Evolutionary conservation across 2,329 filamentous ascomycete genomes (phyloP).

Genomic region (Teratosphaeriaceae sp.): DNA sequence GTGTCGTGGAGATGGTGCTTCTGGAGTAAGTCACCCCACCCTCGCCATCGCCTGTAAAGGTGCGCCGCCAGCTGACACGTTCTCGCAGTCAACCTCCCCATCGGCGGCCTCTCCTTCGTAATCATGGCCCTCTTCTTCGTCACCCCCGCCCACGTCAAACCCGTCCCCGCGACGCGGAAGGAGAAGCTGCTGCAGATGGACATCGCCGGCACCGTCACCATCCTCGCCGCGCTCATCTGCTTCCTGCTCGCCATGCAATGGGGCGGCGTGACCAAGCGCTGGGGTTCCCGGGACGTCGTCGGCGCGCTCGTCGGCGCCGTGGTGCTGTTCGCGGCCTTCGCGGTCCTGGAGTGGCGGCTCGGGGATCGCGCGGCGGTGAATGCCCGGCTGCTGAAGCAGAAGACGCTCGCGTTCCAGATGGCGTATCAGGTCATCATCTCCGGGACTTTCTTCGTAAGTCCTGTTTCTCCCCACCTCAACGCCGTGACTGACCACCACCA

Average conservation of each 20-base stretch:
- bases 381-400: conserved; percentile 34
- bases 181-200: conserved; percentile 43
- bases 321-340: conserved; percentile 33
- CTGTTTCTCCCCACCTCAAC: neutral
- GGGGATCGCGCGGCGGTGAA: conserved; percentile 38
- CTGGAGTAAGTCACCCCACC: conserved; percentile 6
- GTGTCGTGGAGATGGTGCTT: conserved; percentile 35
- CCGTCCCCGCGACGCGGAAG: conserved; percentile 18
- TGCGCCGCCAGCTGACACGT: conserved; percentile 12
- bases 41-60: neutral
- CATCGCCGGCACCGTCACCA: conserved; percentile 33
- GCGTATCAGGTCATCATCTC: neutral
- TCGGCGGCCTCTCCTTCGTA: conserved; percentile 35
- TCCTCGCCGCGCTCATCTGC: conserved; percentile 37
- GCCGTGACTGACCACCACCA: conserved; percentile 32
- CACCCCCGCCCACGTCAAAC: conserved; percentile 24
- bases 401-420: neutral
- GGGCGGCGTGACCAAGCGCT: conserved; percentile 40
- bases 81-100: conserved; percentile 35
- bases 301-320: conserved; percentile 39
- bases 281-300: conserved; percentile 37
- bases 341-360: conserved; percentile 24
- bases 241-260: conserved; percentile 43
- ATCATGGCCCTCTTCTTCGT: conserved; percentile 36
- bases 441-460: conserved; percentile 9